Evolutionary conservation across 192 early-diverging fungal species (phyloP), one percentile per base, ranked within the genome.

Genomic region (Coemansia sp.): DNA sequence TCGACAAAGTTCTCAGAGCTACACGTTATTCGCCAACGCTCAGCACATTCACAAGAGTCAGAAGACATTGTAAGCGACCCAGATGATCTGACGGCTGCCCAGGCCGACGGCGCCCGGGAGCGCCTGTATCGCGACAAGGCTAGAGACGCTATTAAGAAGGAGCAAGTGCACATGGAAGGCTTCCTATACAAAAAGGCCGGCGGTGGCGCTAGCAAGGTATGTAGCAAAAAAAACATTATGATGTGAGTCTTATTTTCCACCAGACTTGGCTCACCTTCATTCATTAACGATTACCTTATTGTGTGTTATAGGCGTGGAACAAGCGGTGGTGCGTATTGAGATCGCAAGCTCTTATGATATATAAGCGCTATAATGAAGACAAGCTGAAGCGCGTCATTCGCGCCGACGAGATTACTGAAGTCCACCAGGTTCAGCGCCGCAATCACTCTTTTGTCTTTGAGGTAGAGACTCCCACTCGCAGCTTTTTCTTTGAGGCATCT

Each of bases 291-390:
- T 22, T 64, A 5, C 1, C 44, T 64, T 35, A 35, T 37, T 44
- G 15, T 71, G 20, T 24, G 4, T 8, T 30, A 39, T 80, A 80
- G 78, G 66, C 68, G 20, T 82, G 80, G 80, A 82, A 82, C 56
- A 76, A 76, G 62, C 70, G 80, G 22, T 82, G 80, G 80, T 82
- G 80, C 32, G 80, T 82, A 56, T 71, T 82, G 13, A 52, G 80
- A 43, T 74, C 74, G 41, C 80, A 82, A 60, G 74, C 80, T 12
- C 65, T 82, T 49, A 59, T 72, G 64, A 76, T 82, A 20, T 82
- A 82, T 65, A 76, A 76, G 62, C 71, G 64, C 9, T 41, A 50
- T 50, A 82, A 65, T 65, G 80, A 82, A 47, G 66, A 73, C 29
- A 76, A 76, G 62, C 71, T 82, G 7, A 82, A 82, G 62, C 74